phyloP scores from a whole-genome alignment of 2,329 filamentous ascomycete species.

The Raffaelea deltoideospora region DNA sequence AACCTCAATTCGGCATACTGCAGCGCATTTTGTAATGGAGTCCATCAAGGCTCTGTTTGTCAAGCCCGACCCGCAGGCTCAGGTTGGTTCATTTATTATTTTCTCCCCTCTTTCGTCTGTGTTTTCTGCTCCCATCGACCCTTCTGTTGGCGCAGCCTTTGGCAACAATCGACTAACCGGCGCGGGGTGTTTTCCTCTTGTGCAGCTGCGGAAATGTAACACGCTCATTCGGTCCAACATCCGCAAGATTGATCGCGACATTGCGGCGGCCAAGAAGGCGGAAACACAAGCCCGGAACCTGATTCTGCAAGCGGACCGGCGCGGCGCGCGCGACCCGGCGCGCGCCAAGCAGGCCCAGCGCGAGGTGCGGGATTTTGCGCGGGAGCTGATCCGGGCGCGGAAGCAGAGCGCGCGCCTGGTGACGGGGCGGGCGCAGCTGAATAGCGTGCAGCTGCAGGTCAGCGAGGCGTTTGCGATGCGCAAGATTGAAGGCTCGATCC shows the following conservation, averaged over 20 bases:
- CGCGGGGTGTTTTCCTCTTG: too few species aligned
- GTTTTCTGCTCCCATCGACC: too few species aligned
- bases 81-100: constrained; percentile 44
- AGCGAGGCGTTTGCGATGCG: constrained; percentile 89
- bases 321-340: constrained; percentile 64
- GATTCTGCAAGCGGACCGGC: constrained; percentile 69
- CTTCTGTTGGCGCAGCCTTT: too few species aligned
- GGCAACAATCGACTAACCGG: too few species aligned
- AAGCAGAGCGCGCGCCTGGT: constrained; percentile 59
- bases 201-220: constrained; percentile 92
- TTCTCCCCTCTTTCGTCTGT: background rate
- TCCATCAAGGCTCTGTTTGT: constrained; percentile 72
- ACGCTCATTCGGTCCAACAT: constrained; percentile 76
- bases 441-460: constrained; percentile 92
- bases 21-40: too few species aligned
- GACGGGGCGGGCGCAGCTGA: constrained; percentile 82
- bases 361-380: constrained; percentile 78
- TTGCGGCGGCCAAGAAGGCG: constrained; percentile 59
- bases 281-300: constrained; percentile 74
- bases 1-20: constrained; percentile 11
- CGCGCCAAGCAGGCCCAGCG: constrained; percentile 64
- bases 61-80: constrained; percentile 82
- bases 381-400: constrained; percentile 71
- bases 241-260: constrained; percentile 89
- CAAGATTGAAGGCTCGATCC: constrained; percentile 89